A percentile compares a stretch with the other conserved stretches of the same genome.
phyloP scores from a whole-genome alignment of 1,284 basidiomycete genomes.

The Cryptococcus amylolentus region DNA sequence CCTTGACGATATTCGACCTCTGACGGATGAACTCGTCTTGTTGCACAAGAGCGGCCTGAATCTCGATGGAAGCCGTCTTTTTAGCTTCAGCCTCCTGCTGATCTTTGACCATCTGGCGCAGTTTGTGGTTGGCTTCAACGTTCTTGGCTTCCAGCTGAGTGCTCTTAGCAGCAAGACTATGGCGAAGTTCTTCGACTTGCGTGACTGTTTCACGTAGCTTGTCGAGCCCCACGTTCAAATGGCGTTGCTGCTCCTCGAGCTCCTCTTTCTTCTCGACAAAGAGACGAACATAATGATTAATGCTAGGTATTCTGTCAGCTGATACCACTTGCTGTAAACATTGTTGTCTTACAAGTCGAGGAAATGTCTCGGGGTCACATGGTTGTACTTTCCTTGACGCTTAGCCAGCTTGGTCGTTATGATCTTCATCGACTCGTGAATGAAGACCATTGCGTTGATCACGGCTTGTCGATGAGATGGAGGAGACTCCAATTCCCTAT shows the following conservation, averaged over 20 bases:
- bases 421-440: slow-evolving; percentile 85
- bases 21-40: slow-evolving; percentile 89
- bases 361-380: slow-evolving; percentile 97
- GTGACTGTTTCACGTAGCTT: slow-evolving; percentile 93
- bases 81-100: slow-evolving; percentile 98
- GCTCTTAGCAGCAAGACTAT: slow-evolving; percentile 91
- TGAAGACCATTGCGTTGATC: slow-evolving; percentile 87
- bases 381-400: slow-evolving; percentile 87
- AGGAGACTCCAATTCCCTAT: slow-evolving; percentile 73
- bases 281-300: slow-evolving; percentile 95
- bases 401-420: slow-evolving; percentile 86
- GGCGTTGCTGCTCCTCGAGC: slow-evolving; percentile 96
- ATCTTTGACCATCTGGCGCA: slow-evolving; percentile 96
- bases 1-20: slow-evolving; percentile 83
- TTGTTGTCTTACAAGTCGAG: slow-evolving; percentile 83
- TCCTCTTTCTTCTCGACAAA: slow-evolving; percentile 98
- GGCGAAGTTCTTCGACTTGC: slow-evolving; percentile 92
- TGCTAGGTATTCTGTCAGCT: slow-evolving; percentile 54
- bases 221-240: slow-evolving; percentile 96
- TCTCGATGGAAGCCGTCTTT: slow-evolving; percentile 92
- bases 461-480: slow-evolving; percentile 72
- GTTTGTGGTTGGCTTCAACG: slow-evolving; percentile 91
- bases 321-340: not conserved
- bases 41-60: slow-evolving; percentile 86
- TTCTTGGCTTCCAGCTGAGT: slow-evolving; percentile 90